Conservation (phyloP, 495 filamentous ascomycete species). For the Lophiotrema nucula region DNA sequence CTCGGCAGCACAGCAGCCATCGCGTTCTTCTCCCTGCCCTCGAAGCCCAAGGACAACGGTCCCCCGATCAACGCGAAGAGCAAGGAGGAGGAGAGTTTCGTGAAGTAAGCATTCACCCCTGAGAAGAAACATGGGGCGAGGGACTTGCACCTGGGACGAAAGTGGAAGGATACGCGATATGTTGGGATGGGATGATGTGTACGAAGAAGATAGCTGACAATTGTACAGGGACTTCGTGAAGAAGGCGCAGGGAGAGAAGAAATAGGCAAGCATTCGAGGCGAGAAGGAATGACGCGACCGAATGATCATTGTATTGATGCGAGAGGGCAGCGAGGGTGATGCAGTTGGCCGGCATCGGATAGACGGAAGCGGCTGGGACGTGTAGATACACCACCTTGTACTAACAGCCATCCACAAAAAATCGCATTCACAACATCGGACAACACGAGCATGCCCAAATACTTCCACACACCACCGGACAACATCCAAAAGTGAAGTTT, state of each 20-base stretch:
- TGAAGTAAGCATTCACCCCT: constrained; percentile 68
- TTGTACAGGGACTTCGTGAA: constrained; percentile 35
- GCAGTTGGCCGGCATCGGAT: background rate
- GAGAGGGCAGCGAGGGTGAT: too few species aligned
- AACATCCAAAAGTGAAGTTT: too few species aligned
- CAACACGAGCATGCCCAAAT: too few species aligned
- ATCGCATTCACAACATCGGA: too few species aligned
- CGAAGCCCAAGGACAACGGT: constrained; percentile 58
- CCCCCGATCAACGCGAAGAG: constrained; percentile 85
- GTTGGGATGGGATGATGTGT: constrained; percentile 6
- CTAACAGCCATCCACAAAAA: background rate
- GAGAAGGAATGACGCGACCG: too few species aligned
- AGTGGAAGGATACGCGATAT: too few species aligned
- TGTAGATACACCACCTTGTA: background rate
- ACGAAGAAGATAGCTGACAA: constrained; percentile 7
- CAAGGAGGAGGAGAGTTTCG: constrained; percentile 94
- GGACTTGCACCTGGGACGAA: too few species aligned
- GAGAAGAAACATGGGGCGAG: too few species aligned
- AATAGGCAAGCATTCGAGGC: constrained; percentile 12
- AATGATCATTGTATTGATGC: too few species aligned
- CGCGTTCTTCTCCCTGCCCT: constrained; percentile 53
- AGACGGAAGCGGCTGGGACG: background rate
- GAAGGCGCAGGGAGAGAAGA: constrained; percentile 52
- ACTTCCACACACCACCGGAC: too few species aligned
- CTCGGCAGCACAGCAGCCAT: constrained; percentile 67